Conservation (phyloP, 495 filamentous ascomycete species). For the Aspergillus nanangensis region DNA sequence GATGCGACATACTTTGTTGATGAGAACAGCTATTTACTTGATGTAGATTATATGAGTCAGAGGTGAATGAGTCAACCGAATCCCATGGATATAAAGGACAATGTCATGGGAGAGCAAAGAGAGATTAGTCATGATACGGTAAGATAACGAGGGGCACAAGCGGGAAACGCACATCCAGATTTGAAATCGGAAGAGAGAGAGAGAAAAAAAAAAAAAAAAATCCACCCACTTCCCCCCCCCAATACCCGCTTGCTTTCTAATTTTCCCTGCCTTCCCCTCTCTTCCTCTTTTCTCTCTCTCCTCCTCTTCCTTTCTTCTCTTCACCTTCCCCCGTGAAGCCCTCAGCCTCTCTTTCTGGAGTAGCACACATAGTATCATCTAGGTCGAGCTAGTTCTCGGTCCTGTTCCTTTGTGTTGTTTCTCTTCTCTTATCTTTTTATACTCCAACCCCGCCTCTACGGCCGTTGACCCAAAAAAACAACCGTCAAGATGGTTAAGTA, state of each 20-base stretch:
- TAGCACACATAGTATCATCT: constrained; percentile 42
- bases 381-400: constrained; percentile 48
- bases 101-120: too few relatives aligned
- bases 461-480: constrained; percentile 50
- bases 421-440: constrained; percentile 22
- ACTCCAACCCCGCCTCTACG: constrained; percentile 36
- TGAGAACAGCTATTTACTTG: too few relatives aligned
- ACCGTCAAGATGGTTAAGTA: constrained; percentile 99
- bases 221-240: constrained; percentile 24
- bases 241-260: constrained; percentile 27
- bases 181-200: constrained; percentile 20
- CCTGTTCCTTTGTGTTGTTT: constrained; percentile 42
- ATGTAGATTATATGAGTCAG: too few relatives aligned
- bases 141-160: constrained; percentile 16
- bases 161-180: constrained; percentile 27
- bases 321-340: constrained; percentile 22
- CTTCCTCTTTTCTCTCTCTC: constrained; percentile 17
- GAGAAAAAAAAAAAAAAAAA: constrained; percentile 16
- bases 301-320: constrained; percentile 20
- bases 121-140: too few relatives aligned
- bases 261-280: constrained; percentile 28
- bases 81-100: too few relatives aligned
- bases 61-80: too few relatives aligned
- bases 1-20: too few relatives aligned
- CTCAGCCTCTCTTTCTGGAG: constrained; percentile 32